phyloP scores from a whole-genome alignment of 768 basidiomycete species.

The Scleroderma bovista region DNA sequence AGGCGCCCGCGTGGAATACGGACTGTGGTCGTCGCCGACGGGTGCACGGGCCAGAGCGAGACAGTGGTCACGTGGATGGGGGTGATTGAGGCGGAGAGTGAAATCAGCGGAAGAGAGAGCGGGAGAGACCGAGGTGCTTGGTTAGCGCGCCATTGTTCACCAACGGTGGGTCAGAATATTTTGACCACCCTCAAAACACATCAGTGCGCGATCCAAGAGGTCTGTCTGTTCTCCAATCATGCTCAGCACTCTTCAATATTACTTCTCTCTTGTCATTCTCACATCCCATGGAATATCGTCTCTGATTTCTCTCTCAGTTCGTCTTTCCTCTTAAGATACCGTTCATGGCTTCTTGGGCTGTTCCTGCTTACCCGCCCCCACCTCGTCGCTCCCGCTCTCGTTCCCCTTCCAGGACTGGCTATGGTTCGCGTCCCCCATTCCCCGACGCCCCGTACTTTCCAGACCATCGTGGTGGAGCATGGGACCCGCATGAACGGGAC shows the following conservation, averaged over 20 bases:
- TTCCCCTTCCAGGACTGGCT: constrained; percentile 54
- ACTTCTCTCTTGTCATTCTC: constrained; percentile 52
- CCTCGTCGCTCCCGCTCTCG: constrained; percentile 80
- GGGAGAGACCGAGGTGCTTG: constrained; percentile 23
- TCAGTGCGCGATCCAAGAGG: constrained; percentile 64
- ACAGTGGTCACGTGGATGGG: constrained; percentile 4
- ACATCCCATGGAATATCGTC: constrained; percentile 44
- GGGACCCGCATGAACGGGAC: constrained; percentile 71
- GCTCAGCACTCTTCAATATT: constrained; percentile 72
- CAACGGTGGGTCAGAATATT: constrained; percentile 32
- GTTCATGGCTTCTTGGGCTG: constrained; percentile 76
- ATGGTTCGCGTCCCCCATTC: constrained; percentile 50
- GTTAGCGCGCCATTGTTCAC: constrained; percentile 57
- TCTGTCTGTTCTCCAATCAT: constrained; percentile 79
- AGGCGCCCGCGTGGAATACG: background rate
- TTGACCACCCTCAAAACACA: constrained; percentile 30
- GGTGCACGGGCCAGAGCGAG: constrained; percentile 9
- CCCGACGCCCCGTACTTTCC: constrained; percentile 50
- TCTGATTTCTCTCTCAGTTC: constrained; percentile 44
- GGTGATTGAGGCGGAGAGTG: constrained; percentile 19
- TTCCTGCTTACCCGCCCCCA: constrained; percentile 62
- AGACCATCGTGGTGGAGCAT: constrained; percentile 53
- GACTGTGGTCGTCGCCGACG: background rate
- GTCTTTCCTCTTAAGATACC: constrained; percentile 23
- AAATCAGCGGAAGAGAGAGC: constrained; percentile 13